Percentiles rank a stretch among this genome's conserved stretches.
Evolutionary conservation across 257 asterid genomes (phyloP).

Genomic region (Solanum pinnatisectum): DNA sequence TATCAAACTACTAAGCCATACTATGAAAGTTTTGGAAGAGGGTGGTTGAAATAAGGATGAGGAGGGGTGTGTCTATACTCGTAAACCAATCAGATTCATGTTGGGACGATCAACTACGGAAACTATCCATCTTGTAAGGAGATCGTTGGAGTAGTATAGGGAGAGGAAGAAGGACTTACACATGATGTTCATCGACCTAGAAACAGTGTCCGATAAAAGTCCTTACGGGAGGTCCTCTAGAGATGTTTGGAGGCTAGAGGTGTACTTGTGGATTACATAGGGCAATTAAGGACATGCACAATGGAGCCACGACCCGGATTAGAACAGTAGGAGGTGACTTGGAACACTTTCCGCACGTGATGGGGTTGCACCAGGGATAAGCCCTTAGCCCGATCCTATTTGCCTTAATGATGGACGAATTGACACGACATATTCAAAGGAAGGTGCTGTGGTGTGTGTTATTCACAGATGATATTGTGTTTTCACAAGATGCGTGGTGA

Average conservation of each 20-base stretch:
- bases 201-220: no score
- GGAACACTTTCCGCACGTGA: background rate
- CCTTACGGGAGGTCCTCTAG: background rate
- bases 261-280: background rate
- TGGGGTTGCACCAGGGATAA: background rate
- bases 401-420: background rate
- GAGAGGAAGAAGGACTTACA: background rate
- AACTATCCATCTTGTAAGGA: background rate
- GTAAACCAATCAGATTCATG: background rate
- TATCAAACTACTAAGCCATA: background rate
- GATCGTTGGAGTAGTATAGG: background rate
- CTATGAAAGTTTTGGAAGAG: background rate
- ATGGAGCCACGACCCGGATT: background rate
- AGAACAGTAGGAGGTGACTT: background rate
- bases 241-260: background rate
- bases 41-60: background rate
- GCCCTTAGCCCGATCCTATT: background rate
- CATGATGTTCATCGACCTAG: background rate
- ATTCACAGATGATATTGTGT: background rate
- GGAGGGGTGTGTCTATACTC: background rate
- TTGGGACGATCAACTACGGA: background rate
- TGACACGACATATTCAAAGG: background rate
- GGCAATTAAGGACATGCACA: background rate
- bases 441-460: background rate
- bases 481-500: background rate